Percentiles rank a stretch among this genome's conserved stretches.
phyloP scores from a whole-genome alignment of 2,329 filamentous ascomycete genomes.

The Trichophyton verrucosum region DNA sequence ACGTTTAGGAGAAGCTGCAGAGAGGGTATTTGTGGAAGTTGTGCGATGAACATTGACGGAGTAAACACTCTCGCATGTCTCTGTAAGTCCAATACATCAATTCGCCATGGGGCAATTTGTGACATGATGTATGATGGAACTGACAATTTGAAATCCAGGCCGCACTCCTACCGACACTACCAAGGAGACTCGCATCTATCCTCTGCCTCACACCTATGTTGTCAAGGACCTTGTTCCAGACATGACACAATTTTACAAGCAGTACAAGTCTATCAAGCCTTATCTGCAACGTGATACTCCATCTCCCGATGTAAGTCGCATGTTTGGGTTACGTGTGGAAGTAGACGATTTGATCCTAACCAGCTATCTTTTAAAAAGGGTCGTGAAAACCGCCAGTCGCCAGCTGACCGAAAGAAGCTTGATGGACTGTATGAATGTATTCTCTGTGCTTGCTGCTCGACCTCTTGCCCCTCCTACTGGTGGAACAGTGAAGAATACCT shows the following conservation, averaged over 20 bases:
- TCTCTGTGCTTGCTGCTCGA: slow-evolving; percentile 97
- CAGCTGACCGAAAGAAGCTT: slow-evolving; percentile 88
- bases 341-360: background rate
- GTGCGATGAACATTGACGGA: slow-evolving; percentile 99
- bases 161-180: slow-evolving; percentile 76
- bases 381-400: slow-evolving; percentile 81
- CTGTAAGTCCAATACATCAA: slow-evolving; percentile 45
- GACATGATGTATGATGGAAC: background rate
- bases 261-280: slow-evolving; percentile 99
- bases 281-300: slow-evolving; percentile 88
- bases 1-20: slow-evolving; percentile 93
- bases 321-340: background rate
- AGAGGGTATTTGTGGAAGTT: slow-evolving; percentile 97
- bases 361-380: slow-evolving; percentile 45
- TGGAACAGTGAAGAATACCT: slow-evolving; percentile 99
- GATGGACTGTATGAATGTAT: slow-evolving; percentile 99
- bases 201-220: slow-evolving; percentile 94
- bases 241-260: slow-evolving; percentile 98
- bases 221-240: slow-evolving; percentile 98
- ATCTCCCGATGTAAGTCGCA: slow-evolving; percentile 58
- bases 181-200: slow-evolving; percentile 87
- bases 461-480: slow-evolving; percentile 99
- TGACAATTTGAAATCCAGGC: slow-evolving; percentile 43
- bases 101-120: background rate
- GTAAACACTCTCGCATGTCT: slow-evolving; percentile 95